Base-by-base conservation (phyloP, 2,329 filamentous ascomycete species). In the Colletotrichum sp. region DNA sequence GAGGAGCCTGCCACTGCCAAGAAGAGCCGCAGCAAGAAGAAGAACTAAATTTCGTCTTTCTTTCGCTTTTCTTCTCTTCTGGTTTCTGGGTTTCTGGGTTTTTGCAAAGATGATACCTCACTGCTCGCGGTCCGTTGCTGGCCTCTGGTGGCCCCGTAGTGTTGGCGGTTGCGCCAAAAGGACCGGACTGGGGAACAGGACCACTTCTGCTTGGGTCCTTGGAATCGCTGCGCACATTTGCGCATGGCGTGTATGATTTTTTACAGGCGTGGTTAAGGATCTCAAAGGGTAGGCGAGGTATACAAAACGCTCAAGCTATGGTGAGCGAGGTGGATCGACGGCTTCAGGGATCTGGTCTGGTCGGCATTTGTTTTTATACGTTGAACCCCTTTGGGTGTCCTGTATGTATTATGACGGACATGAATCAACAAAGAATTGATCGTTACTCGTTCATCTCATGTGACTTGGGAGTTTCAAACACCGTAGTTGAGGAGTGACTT, bases 1-100 rank as follows among this genome's bases (percentile, higher is more conserved):
- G 85, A 88, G 5, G 85, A 88, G 73, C 66, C 69, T 81, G 90
- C 92, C 82, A 88, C 89, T 81, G 91, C 91, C 88, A 91, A 91
- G 89, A 86, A 86, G 82, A 83, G 80, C 66, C 61, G 74, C 18
- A 66, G 64, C 36, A 76, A 76, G 74, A 76, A 76, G 74, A 76
- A 76, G 74, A 74, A 74, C 61, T 78, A 28, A 70, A 60, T n/a
- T 32, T 16, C 32, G 55, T 30, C 69, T 66, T 71, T 30, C 61
- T 77, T 75, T 70, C 61, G 48, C 34, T 68, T 36, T 18, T 12
- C 18, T 55, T 66, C n/a, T 66, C 43, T 76, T 67, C 36, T 52
- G 43, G 43, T 68, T 75, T 77, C 71, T 76, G 48, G 73, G 68
- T 74, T 76, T 75, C 67, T 75, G 70, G 55, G 64, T 70, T 76